Conservation (phyloP, 495 filamentous ascomycete species). For the Talaromyces ruber region DNA sequence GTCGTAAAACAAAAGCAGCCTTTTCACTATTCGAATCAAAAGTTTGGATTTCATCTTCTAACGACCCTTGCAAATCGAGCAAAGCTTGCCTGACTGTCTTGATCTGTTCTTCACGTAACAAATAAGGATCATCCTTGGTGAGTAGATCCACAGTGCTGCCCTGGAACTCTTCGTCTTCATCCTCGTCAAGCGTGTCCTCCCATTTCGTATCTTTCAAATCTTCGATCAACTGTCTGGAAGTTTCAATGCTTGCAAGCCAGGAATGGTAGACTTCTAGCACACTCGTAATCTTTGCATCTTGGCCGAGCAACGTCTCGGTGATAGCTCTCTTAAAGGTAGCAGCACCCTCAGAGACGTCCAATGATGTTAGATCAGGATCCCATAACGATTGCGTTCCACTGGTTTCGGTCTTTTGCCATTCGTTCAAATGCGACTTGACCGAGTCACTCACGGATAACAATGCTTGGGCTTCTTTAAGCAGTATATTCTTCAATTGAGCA, state of each 20-base stretch:
- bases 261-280: conserved; percentile 51
- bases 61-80: conserved; percentile 42
- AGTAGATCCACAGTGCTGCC: conserved; percentile 50
- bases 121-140: conserved; percentile 62
- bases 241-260: conserved; percentile 60
- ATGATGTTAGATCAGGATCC: conserved; percentile 44
- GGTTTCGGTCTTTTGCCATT: conserved; percentile 45
- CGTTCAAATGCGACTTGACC: conserved; percentile 31
- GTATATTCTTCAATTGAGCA: conserved; percentile 46
- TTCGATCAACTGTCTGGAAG: conserved; percentile 51
- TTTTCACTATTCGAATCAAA: conserved; percentile 40
- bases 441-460: conserved; percentile 52
- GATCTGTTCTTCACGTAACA: conserved; percentile 53
- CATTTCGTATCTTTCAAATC: conserved; percentile 60
- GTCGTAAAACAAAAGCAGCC: conserved; percentile 63
- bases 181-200: conserved; percentile 66
- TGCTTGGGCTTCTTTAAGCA: conserved; percentile 48
- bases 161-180: conserved; percentile 66
- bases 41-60: conserved; percentile 38
- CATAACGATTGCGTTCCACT: conserved; percentile 45
- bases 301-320: conserved; percentile 49
- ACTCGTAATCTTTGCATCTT: conserved; percentile 52
- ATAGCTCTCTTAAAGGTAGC: conserved; percentile 44
- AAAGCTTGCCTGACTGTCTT: conserved; percentile 51
- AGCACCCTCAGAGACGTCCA: conserved; percentile 49